These are phyloP conservation scores for Salix udensis DNA, from an alignment of 345 rosid genomes.

Conservation along the genomic window DNA sequence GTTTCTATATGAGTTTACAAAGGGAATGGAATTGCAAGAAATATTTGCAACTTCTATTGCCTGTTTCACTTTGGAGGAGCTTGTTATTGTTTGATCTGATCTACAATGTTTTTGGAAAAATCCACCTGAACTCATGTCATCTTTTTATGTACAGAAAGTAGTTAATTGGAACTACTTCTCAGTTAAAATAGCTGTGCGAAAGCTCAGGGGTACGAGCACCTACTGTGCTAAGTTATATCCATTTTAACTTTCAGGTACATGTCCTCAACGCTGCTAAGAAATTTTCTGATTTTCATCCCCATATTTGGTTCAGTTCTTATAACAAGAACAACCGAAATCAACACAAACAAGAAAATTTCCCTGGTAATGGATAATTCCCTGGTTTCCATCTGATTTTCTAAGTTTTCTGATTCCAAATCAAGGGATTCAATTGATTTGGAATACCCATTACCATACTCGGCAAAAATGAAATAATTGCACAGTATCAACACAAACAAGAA, in stretches of 20 bases:
- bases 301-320: too few species aligned
- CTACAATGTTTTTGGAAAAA: background rate
- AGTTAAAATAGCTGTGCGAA: background rate
- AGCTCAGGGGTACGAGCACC: background rate
- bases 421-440: too few species aligned
- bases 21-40: background rate
- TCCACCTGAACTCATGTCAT: background rate
- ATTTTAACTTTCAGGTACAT: constrained; percentile 58
- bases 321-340: too few species aligned
- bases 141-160: background rate
- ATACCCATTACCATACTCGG: too few species aligned
- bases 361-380: too few species aligned
- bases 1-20: background rate
- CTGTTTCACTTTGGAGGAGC: background rate
- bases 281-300: too few species aligned
- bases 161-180: background rate
- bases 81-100: background rate
- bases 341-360: too few species aligned
- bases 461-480: too few species aligned
- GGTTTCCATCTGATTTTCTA: too few species aligned
- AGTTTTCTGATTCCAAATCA: too few species aligned
- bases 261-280: constrained; percentile 63
- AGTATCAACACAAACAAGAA: too few species aligned
- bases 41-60: background rate
- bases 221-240: background rate